Conservation (phyloP, 2,329 filamentous ascomycete species). For the Colletotrichum filicis region DNA sequence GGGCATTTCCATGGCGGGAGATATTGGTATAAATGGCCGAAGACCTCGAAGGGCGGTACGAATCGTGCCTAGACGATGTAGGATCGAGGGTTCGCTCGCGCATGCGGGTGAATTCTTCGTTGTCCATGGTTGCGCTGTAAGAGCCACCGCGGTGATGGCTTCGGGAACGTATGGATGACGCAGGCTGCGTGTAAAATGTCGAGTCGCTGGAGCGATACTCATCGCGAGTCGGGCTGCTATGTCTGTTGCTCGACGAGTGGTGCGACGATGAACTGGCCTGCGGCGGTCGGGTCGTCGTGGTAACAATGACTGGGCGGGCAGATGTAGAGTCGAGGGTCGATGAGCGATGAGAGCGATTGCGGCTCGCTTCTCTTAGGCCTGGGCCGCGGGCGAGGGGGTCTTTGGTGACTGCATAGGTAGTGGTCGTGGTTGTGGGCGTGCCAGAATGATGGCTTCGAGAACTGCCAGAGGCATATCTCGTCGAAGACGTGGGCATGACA, state of each 20-base stretch:
- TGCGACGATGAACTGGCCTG: slow-evolving; percentile 51
- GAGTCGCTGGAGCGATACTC: slow-evolving; percentile 64
- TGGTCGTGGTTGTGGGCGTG: slow-evolving; percentile 52
- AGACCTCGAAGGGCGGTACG: slow-evolving; percentile 59
- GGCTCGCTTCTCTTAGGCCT: slow-evolving; percentile 59
- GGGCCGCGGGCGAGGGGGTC: slow-evolving; percentile 60
- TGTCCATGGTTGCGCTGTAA: slow-evolving; percentile 61
- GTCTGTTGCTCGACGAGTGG: slow-evolving; percentile 43
- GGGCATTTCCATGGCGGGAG: slow-evolving; percentile 54
- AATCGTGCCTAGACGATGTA: slow-evolving; percentile 53
- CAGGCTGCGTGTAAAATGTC: slow-evolving; percentile 67
- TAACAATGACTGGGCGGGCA: slow-evolving; percentile 67
- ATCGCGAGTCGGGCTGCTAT: slow-evolving; percentile 62
- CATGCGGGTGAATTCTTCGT: slow-evolving; percentile 62
- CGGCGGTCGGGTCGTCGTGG: slow-evolving; percentile 57
- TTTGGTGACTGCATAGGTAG: slow-evolving; percentile 66
- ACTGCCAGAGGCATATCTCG: slow-evolving; percentile 41
- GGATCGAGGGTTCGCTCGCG: slow-evolving; percentile 60
- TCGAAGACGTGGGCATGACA: slow-evolving; percentile 58
- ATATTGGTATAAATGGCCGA: slow-evolving; percentile 57
- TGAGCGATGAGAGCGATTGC: slow-evolving; percentile 55
- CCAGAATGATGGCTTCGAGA: slow-evolving; percentile 33
- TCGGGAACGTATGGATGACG: slow-evolving; percentile 64
- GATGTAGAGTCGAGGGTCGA: slow-evolving; percentile 61
- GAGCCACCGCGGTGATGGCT: slow-evolving; percentile 54